Conservation (phyloP, 805 yeast species). For the Saccharomyces kudriavzevii region DNA sequence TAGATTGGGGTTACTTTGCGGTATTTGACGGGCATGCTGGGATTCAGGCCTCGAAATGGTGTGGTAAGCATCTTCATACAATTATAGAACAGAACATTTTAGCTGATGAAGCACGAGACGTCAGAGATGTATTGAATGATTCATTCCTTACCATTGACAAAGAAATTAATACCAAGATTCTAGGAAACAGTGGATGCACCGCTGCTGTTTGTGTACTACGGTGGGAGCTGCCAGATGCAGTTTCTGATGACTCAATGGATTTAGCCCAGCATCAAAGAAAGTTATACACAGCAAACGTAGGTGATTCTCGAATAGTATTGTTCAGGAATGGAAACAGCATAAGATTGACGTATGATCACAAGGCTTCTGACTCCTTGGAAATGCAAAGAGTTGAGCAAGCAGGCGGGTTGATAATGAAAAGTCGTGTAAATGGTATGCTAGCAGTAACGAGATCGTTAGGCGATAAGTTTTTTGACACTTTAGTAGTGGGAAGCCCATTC, state of each 20-base stretch:
- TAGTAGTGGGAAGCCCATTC: slow-evolving; percentile 85
- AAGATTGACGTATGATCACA: slow-evolving; percentile 86
- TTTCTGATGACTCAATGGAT: slow-evolving; percentile 19
- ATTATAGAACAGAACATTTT: slow-evolving; percentile 53
- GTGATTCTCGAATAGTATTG: slow-evolving; percentile 81
- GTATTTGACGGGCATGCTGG: slow-evolving; percentile 98
- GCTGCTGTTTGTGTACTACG: slow-evolving; percentile 89
- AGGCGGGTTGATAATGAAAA: slow-evolving; percentile 85
- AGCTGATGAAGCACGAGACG: slow-evolving; percentile 40
- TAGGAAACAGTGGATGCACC: slow-evolving; percentile 83
- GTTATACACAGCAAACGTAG: slow-evolving; percentile 90
- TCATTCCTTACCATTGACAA: slow-evolving; percentile 73
- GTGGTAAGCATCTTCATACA: slow-evolving; percentile 77
- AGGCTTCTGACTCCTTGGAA: slow-evolving; percentile 77
- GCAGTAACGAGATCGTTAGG: slow-evolving; percentile 94
- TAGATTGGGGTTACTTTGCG: slow-evolving; percentile 93
- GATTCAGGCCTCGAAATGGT: slow-evolving; percentile 84
- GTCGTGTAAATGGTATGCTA: slow-evolving; percentile 89
- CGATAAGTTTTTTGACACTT: slow-evolving; percentile 82
- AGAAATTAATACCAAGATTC: slow-evolving; percentile 48
- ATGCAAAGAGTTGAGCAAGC: slow-evolving; percentile 61
- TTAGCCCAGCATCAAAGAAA: slow-evolving; percentile 50
- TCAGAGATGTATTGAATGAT: slow-evolving; percentile 57
- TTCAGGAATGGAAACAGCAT: slow-evolving; percentile 67
- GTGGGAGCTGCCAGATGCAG: slow-evolving; percentile 55